Percentiles rank a stretch among this genome's conserved stretches.
Evolutionary conservation across 139 green algal species (phyloP).

Genomic region (Diplosphaera chodatii): DNA sequence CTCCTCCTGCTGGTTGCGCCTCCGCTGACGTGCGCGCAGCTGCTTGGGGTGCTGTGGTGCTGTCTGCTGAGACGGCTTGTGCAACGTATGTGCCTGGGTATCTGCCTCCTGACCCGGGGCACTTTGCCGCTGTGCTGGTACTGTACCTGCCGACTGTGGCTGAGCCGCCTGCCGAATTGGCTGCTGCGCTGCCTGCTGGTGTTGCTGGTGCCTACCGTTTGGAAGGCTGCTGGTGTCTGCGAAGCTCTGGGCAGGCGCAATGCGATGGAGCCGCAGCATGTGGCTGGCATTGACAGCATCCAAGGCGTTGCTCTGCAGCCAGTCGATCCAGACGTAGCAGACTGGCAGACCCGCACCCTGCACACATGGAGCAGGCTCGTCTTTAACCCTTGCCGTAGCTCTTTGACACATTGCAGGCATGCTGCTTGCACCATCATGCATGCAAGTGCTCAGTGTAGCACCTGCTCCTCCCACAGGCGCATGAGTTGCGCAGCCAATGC

Average conservation of each 20-base stretch:
- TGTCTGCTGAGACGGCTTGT: too few relatives aligned
- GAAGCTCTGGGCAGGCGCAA: too few relatives aligned
- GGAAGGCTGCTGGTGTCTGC: neutral
- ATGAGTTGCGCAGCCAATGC: constrained; percentile 13
- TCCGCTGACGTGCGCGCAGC: too few relatives aligned
- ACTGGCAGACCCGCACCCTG: constrained; percentile 29
- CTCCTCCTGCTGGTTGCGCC: too few relatives aligned
- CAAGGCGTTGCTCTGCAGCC: constrained; percentile 35
- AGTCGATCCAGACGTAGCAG: constrained; percentile 49
- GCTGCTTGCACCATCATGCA: too few relatives aligned
- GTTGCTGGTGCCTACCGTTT: constrained; percentile 1
- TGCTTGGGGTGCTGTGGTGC: too few relatives aligned
- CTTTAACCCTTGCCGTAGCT: too few relatives aligned
- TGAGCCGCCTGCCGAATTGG: neutral
- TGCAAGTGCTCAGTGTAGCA: neutral
- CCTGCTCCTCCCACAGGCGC: constrained; percentile 23
- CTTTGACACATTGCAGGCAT: too few relatives aligned
- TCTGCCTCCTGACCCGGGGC: too few relatives aligned
- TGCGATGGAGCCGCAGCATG: constrained; percentile 8
- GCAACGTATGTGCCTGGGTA: too few relatives aligned
- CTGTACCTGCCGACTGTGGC: neutral
- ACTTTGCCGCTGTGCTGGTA: too few relatives aligned
- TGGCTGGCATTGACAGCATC: constrained; percentile 16
- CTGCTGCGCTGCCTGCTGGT: neutral
- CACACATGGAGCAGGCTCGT: neutral